A percentile compares a stretch with the other conserved stretches of the same genome.
Evolutionary conservation across 2,329 filamentous ascomycete genomes (phyloP).

Genomic region (Lizonia empirigonia): DNA sequence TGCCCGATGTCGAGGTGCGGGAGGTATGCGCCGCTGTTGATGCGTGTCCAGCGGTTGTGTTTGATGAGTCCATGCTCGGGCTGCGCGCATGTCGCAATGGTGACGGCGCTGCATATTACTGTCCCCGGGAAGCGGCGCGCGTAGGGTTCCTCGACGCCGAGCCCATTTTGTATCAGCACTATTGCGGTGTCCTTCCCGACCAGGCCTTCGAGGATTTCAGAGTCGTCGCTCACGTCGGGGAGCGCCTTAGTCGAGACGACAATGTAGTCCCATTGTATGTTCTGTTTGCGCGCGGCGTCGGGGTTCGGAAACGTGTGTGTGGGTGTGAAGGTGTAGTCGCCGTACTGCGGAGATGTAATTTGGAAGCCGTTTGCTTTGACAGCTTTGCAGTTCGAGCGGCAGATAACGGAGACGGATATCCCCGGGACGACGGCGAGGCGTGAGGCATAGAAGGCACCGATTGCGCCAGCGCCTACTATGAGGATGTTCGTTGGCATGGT

Average conservation of each 20-base stretch:
- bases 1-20: conserved; percentile 52
- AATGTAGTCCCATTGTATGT: conserved; percentile 66
- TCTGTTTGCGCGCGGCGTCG: conserved; percentile 58
- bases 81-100: conserved; percentile 72
- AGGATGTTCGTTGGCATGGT: conserved; percentile 59
- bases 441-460: conserved; percentile 75
- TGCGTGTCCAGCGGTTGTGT: conserved; percentile 76
- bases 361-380: conserved; percentile 67
- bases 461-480: conserved; percentile 72
- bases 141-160: conserved; percentile 73
- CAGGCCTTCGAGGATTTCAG: conserved; percentile 65
- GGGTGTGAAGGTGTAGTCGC: conserved; percentile 68
- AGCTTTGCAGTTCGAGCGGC: conserved; percentile 73
- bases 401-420: conserved; percentile 70
- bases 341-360: conserved; percentile 69
- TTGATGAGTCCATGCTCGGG: conserved; percentile 65
- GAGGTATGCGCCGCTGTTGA: conserved; percentile 71
- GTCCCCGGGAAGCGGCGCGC: conserved; percentile 64
- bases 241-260: conserved; percentile 74
- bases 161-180: conserved; percentile 72
- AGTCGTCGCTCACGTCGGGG: conserved; percentile 68
- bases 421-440: conserved; percentile 65
- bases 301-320: conserved; percentile 67
- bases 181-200: conserved; percentile 61
- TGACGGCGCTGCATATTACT: conserved; percentile 70